Conservation (phyloP, 2,329 filamentous ascomycete species). For the Exophiala sideris region DNA sequence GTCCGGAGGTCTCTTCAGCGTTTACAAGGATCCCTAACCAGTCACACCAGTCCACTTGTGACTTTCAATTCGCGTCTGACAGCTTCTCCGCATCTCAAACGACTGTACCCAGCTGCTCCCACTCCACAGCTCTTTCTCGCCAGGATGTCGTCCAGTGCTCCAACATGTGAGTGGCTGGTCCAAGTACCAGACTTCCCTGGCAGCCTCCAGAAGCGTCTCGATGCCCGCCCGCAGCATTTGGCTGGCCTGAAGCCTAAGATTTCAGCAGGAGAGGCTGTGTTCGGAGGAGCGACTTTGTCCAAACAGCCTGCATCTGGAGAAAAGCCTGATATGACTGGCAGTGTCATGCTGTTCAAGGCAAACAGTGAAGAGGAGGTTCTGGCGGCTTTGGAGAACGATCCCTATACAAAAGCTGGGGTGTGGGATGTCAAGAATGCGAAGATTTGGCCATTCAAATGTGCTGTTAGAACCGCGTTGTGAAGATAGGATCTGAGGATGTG, state of each 20-base stretch:
- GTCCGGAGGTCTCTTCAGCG: background rate
- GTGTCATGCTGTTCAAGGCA: conserved; percentile 65
- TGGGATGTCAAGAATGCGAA: conserved; percentile 72
- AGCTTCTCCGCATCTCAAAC: background rate
- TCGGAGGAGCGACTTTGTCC: conserved; percentile 63
- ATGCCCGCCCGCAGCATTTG: conserved; percentile 24
- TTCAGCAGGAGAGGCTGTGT: conserved; percentile 20
- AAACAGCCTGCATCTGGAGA: conserved; percentile 63
- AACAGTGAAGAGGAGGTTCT: conserved; percentile 67
- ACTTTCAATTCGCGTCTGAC: background rate
- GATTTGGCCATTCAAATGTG: conserved; percentile 31
- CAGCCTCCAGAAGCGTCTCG: conserved; percentile 49
- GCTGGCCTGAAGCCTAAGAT: conserved; percentile 21
- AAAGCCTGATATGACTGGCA: conserved; percentile 67
- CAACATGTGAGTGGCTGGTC: conserved; percentile 62
- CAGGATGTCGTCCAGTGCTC: conserved; percentile 17
- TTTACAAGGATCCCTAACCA: background rate
- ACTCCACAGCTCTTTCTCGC: background rate
- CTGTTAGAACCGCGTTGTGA: conserved; percentile 26
- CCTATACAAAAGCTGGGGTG: conserved; percentile 68
- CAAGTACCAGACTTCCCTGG: conserved; percentile 66
- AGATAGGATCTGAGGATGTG: background rate
- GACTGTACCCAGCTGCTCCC: background rate
- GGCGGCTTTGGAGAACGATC: conserved; percentile 64
- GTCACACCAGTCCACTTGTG: background rate